These are phyloP conservation scores for Simmondsia chinensis DNA, from an alignment of 148 eudicot species.

Conservation along the genomic window DNA sequence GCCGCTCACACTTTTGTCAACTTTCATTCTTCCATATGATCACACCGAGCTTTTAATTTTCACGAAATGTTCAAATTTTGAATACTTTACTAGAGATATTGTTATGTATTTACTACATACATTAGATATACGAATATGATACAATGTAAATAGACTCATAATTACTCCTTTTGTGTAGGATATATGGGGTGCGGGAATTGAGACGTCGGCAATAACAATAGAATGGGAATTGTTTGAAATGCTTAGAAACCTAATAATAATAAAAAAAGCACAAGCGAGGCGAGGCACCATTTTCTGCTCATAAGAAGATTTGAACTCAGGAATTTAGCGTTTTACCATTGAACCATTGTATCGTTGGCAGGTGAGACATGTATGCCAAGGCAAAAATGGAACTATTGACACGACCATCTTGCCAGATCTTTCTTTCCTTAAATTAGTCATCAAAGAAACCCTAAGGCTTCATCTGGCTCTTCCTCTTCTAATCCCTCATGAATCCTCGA, in stretches of 20 bases:
- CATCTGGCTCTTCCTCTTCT: constrained; percentile 7
- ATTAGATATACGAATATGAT: no score
- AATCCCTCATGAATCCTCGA: constrained; percentile 1
- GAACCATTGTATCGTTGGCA: no score
- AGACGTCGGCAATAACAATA: constrained; percentile 5
- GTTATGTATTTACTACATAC: no score
- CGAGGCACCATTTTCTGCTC: no score
- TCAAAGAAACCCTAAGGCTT: constrained; percentile 6
- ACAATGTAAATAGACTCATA: no score
- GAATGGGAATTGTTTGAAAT: constrained; percentile 17
- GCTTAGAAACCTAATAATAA: constrained; percentile 4
- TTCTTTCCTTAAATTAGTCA: constrained; percentile 7
- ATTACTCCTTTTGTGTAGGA: constrained; percentile 5
- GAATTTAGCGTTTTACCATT: no score
- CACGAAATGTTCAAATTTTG: no score
- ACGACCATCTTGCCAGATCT: constrained; percentile 1
- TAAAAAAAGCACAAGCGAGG: constrained; percentile 9
- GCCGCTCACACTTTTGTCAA: no score
- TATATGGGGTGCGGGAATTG: constrained; percentile 10
- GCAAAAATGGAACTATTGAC: background rate
- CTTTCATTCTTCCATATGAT: no score
- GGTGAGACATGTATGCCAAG: constrained; percentile 7
- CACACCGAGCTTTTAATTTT: no score
- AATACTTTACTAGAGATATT: no score
- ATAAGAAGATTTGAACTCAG: no score